These are phyloP conservation scores for Xylariaceae sp. DNA, from an alignment of 2,329 filamentous ascomycete genomes.

Conservation along the genomic window DNA sequence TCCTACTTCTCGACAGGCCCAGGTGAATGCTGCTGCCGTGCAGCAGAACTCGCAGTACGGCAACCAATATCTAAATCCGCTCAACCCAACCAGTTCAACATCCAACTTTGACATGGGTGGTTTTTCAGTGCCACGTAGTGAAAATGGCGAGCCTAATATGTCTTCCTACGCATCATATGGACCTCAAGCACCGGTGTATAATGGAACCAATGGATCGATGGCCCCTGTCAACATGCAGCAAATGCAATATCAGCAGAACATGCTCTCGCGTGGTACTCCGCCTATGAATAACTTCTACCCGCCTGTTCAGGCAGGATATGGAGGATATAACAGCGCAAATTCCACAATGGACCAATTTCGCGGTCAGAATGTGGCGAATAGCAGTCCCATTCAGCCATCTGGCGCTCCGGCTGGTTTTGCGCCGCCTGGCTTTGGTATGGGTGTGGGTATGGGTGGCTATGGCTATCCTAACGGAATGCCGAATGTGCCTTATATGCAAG, in stretches of 20 bases:
- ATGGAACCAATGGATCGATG: conserved; percentile 53
- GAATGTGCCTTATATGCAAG: conserved; percentile 61
- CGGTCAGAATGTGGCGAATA: conserved; percentile 57
- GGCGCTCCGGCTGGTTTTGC: conserved; percentile 43
- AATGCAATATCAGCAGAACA: conserved; percentile 65
- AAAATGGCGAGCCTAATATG: conserved; percentile 58
- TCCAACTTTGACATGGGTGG: conserved; percentile 57
- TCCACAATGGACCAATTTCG: conserved; percentile 64
- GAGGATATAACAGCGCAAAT: conserved; percentile 57
- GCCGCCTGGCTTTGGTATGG: conserved; percentile 44
- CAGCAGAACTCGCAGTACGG: conserved; percentile 49
- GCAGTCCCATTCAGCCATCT: conserved; percentile 58
- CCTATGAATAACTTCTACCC: conserved; percentile 65
- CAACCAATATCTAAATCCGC: conserved; percentile 61
- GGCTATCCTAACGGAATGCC: conserved; percentile 55
- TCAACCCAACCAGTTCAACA: conserved; percentile 50
- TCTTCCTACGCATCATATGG: conserved; percentile 59
- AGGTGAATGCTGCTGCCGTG: conserved; percentile 41
- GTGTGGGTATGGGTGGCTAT: conserved; percentile 43
- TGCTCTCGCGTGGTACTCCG: conserved; percentile 60
- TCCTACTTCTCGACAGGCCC: conserved; percentile 62
- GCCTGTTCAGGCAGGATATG: conserved; percentile 61
- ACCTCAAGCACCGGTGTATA: conserved; percentile 60
- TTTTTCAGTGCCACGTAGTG: conserved; percentile 59
- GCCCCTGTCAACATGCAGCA: conserved; percentile 59